phyloP scores from a whole-genome alignment of 2,329 filamentous ascomycete genomes.

The Aspergillus puulaauensis region DNA sequence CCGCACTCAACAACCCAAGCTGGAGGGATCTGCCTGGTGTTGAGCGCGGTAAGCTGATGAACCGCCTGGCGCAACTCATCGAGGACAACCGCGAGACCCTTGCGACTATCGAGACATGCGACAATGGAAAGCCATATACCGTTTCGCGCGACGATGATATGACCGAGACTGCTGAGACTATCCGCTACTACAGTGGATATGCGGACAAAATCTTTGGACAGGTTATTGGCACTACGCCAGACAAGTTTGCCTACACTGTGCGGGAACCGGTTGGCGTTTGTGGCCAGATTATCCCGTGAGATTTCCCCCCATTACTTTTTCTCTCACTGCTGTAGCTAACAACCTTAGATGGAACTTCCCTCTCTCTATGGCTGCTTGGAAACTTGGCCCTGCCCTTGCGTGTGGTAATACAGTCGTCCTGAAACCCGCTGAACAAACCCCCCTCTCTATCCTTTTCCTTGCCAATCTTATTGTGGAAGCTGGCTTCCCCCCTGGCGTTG shows the following conservation, averaged over 20 bases:
- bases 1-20: conserved; percentile 35
- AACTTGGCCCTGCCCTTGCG: conserved; percentile 35
- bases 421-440: conserved; percentile 37
- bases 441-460: conserved; percentile 33
- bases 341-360: conserved; percentile 70
- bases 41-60: conserved; percentile 66
- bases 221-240: conserved; percentile 58
- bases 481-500: conserved; percentile 35
- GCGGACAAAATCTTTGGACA: conserved; percentile 90
- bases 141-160: conserved; percentile 66
- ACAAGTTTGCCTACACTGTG: conserved; percentile 81
- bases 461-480: conserved; percentile 34
- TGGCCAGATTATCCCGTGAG: conserved; percentile 74
- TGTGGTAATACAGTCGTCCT: conserved; percentile 35
- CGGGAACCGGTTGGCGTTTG: conserved; percentile 78
- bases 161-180: conserved; percentile 62
- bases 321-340: too few species aligned
- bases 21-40: conserved; percentile 44
- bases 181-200: conserved; percentile 88
- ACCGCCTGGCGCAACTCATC: conserved; percentile 68
- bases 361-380: conserved; percentile 67
- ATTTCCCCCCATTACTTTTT: too few species aligned
- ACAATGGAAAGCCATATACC: conserved; percentile 59
- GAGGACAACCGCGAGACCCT: conserved; percentile 63
- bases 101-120: conserved; percentile 71